phyloP scores from a whole-genome alignment of 306 rosid species.

The Vigna trinervia region DNA sequence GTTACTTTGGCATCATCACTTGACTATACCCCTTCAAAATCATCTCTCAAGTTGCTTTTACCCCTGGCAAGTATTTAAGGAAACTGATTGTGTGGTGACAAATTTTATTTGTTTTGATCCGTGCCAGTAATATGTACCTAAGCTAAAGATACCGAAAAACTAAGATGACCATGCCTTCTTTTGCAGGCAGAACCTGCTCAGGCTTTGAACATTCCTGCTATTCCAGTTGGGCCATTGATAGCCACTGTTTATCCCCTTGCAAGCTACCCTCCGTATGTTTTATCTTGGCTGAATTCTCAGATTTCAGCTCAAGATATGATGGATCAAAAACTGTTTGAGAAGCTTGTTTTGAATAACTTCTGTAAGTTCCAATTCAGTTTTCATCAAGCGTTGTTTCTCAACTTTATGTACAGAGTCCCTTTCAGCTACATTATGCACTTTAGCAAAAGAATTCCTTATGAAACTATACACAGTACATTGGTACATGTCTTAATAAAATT shows the following conservation, averaged over 20 bases:
- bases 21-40: conserved; percentile 75
- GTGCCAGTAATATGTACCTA: conserved; percentile 14
- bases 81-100: conserved; percentile 32
- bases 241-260: conserved; percentile 66
- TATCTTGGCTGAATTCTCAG: conserved; percentile 78
- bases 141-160: conserved; percentile 21
- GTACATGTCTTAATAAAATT: conserved; percentile 9
- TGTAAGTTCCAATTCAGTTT: conserved; percentile 51
- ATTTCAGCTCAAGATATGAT: conserved; percentile 80
- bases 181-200: conserved; percentile 72
- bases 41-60: conserved; percentile 80
- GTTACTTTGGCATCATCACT: conserved; percentile 90
- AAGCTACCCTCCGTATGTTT: conserved; percentile 57
- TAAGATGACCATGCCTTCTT: conserved; percentile 29
- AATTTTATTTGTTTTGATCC: neutral
- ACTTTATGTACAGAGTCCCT: neutral
- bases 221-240: conserved; percentile 76
- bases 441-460: neutral
- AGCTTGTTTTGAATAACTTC: conserved; percentile 80
- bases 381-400: neutral
- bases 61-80: conserved; percentile 77
- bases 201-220: conserved; percentile 72
- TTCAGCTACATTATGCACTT: neutral
- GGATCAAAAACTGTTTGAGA: conserved; percentile 69
- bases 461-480: neutral